Percentiles rank a stretch among this genome's conserved stretches.
Evolutionary conservation across 345 rosid species (phyloP).

Genomic region (Eucalyptus curtisii): DNA sequence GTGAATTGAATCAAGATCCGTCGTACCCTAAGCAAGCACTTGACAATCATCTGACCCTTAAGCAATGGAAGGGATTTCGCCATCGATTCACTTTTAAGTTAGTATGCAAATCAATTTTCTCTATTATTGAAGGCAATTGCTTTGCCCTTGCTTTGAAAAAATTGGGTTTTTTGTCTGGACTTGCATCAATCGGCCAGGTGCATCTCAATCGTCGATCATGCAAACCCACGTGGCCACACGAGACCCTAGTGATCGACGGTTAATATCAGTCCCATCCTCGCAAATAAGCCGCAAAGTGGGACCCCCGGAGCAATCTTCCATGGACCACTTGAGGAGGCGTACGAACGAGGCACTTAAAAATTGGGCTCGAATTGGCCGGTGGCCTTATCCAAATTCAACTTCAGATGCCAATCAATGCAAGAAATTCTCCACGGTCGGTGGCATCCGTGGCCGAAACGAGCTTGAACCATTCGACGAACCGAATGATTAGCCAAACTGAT

Average conservation of each 20-base stretch:
- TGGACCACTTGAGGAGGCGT: not conserved
- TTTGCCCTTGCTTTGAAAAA: not conserved
- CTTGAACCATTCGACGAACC: not conserved
- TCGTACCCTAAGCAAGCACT: not conserved
- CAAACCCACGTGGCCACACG: fast-evolving
- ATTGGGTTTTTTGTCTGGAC: not conserved
- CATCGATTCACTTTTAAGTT: not conserved
- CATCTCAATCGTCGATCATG: not conserved
- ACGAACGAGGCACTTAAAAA: not conserved
- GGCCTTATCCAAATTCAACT: not conserved
- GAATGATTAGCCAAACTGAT: not conserved
- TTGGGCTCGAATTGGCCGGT: not conserved
- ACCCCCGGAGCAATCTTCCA: not conserved
- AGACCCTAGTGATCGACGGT: not conserved
- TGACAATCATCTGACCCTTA: not conserved
- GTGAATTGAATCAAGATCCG: not conserved
- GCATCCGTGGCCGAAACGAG: not conserved
- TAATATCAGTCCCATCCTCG: not conserved
- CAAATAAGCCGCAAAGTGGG: fast-evolving
- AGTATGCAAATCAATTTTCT: not conserved
- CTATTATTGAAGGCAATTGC: not conserved
- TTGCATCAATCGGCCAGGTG: not conserved
- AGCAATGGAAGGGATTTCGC: too few relatives aligned
- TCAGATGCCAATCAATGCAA: not conserved
- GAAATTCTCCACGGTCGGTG: not conserved